Evolutionary conservation across 176 grass and related monocot species (phyloP).

Genomic region (Avena atlantica): DNA sequence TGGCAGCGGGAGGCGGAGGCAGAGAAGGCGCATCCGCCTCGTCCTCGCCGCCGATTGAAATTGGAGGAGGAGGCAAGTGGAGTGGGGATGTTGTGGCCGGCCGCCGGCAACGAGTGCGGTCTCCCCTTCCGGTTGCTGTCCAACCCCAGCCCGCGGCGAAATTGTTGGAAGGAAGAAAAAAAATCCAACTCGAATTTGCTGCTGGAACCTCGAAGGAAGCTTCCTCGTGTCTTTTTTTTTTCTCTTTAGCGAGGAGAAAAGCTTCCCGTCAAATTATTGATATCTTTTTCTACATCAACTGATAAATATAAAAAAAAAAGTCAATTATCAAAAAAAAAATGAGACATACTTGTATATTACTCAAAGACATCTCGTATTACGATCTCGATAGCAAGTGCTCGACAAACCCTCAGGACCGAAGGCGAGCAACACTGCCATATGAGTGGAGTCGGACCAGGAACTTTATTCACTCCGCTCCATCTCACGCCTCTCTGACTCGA

Average conservation of each 20-base stretch:
- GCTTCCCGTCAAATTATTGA: neutral
- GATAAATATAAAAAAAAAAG: too few species aligned
- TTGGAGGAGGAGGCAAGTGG: constrained; percentile 13
- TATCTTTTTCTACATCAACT: too few species aligned
- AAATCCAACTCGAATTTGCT: neutral
- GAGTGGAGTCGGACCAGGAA: too few species aligned
- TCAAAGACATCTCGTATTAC: too few species aligned
- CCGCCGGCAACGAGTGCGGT: constrained; percentile 21
- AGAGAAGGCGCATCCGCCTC: constrained; percentile 32
- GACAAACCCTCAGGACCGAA: too few species aligned
- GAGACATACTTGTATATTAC: too few species aligned
- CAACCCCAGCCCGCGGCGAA: neutral
- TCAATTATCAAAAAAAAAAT: too few species aligned
- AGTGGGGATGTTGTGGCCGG: constrained; percentile 5
- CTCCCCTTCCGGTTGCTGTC: neutral
- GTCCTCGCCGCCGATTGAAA: constrained; percentile 14
- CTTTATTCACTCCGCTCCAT: too few species aligned
- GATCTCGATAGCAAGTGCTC: too few species aligned
- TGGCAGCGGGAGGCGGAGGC: constrained; percentile 43
- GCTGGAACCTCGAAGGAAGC: neutral
- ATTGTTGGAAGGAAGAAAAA: neutral
- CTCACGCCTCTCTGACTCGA: too few species aligned
- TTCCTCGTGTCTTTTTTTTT: neutral
- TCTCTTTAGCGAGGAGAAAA: neutral
- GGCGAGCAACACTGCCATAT: too few species aligned